Evolutionary conservation across 805 yeast genomes (phyloP), one percentile per base, ranked within the genome.

Genomic region (Lipomyces anomalus): DNA sequence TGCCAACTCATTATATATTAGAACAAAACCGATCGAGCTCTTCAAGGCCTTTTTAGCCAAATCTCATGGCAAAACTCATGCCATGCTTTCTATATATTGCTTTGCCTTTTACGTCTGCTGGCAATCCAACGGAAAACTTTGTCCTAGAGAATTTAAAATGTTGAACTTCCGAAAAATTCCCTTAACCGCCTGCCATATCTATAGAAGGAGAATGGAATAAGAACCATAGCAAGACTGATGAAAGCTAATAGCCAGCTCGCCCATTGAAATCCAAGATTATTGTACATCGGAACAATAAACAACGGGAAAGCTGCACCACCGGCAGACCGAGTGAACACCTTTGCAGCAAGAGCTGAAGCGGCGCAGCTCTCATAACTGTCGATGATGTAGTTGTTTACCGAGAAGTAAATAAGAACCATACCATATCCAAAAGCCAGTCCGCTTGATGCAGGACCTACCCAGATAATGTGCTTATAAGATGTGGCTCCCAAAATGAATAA

Each of bases 321-420:
- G 5, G 74, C 69, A 2, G 83, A 78, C 64, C 83, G 68, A 45
- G 76, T 63, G 44, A 79, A 73, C 3, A 80, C 78, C 57, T 77
- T 78, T 21, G 79, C 82, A 7, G 84, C 82, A 44, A 79, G 65
- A 1, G 82, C 80, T 17, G 80, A 73, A 0, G 94, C 94, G 22
- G 85, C 82, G 22, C 53, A 67, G 11, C 11, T 9, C 72, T 48
- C 78, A 81, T 88, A 87, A 33, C 95, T 83, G 66, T 88, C 96
- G 61, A 88, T 75, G 52, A 78, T 71, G 59, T 78, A 78, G 63
- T 76, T 78, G 57, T 78, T 85, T 65, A 88, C 89, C 61, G 89
- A 86, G 52, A 75, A 74, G 68, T 78, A 78, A 44, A 74, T 72
- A 48, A 72, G 58, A 32, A 79, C 68, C 65, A 77, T 72, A 21